Evolutionary conservation across 1,284 basidiomycete genomes (phyloP).

Genomic region (Schizophyllum commune): DNA sequence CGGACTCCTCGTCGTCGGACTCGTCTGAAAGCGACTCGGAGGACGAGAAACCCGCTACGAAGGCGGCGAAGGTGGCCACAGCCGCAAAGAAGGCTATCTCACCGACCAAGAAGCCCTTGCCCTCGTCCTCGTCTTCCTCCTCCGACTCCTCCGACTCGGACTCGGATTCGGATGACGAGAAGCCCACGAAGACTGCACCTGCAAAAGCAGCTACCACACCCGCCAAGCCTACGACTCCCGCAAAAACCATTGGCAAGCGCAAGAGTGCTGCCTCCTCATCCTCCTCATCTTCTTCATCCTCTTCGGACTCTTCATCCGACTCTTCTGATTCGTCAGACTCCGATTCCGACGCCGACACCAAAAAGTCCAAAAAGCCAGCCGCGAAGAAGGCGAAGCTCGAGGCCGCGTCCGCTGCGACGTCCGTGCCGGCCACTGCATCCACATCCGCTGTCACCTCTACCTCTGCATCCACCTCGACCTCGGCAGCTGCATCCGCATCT

Average conservation of each 20-base stretch:
- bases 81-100: no score
- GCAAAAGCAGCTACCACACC: background rate
- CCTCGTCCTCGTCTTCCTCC: slow-evolving; percentile 13
- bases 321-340: slow-evolving; percentile 25
- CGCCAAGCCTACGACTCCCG: slow-evolving; percentile 4
- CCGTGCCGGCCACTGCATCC: background rate
- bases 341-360: slow-evolving; percentile 10
- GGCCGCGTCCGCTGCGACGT: background rate
- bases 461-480: background rate
- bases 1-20: slow-evolving; percentile 4
- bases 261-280: slow-evolving; percentile 5
- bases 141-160: slow-evolving; percentile 10
- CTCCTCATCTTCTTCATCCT: slow-evolving; percentile 5
- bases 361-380: background rate
- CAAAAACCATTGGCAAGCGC: slow-evolving; percentile 1
- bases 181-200: slow-evolving; percentile 4
- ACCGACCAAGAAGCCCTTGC: no score
- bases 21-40: no score
- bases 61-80: no score
- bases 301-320: slow-evolving; percentile 13
- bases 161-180: slow-evolving; percentile 10
- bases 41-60: no score
- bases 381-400: background rate
- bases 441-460: background rate
- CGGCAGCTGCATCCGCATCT: background rate